Conservation (phyloP, 1,139 yeast genomes). For the Yamadazyma aaseri region DNA sequence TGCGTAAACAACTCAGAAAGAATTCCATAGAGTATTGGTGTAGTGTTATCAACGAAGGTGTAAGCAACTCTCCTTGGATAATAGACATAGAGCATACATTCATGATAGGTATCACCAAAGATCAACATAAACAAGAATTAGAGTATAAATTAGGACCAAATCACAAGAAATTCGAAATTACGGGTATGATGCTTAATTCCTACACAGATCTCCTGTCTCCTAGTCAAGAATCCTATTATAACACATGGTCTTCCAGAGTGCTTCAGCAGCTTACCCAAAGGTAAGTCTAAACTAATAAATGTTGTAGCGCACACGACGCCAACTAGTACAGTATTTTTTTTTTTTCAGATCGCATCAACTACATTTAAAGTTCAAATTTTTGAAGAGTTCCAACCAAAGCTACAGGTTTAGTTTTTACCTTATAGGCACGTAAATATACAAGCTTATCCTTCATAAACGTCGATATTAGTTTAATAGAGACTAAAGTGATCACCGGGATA, state of each 20-base stretch:
- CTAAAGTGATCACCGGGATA: no score
- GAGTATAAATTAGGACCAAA: constrained; percentile 33
- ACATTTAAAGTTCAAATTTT: no score
- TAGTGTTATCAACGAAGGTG: constrained; percentile 49
- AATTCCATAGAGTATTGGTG: constrained; percentile 52
- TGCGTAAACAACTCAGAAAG: constrained; percentile 51
- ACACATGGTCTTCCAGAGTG: constrained; percentile 27
- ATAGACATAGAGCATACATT: constrained; percentile 41
- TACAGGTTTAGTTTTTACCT: no score
- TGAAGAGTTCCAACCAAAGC: no score
- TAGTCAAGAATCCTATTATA: constrained; percentile 30
- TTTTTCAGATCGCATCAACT: constrained; percentile 7
- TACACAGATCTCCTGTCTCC: constrained; percentile 27
- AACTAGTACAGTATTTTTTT: no score
- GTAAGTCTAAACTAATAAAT: no score
- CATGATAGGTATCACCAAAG: constrained; percentile 26
- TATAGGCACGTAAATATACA: no score
- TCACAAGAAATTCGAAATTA: constrained; percentile 27
- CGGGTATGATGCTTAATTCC: constrained; percentile 41
- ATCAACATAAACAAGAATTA: constrained; percentile 26
- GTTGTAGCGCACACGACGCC: constrained; percentile 3
- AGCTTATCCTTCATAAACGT: no score
- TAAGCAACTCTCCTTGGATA: constrained; percentile 58
- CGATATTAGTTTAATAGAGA: no score
- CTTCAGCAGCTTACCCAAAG: constrained; percentile 6